phyloP scores from a whole-genome alignment of 495 filamentous ascomycete species.

The Hapsidospora chrysogenum region DNA sequence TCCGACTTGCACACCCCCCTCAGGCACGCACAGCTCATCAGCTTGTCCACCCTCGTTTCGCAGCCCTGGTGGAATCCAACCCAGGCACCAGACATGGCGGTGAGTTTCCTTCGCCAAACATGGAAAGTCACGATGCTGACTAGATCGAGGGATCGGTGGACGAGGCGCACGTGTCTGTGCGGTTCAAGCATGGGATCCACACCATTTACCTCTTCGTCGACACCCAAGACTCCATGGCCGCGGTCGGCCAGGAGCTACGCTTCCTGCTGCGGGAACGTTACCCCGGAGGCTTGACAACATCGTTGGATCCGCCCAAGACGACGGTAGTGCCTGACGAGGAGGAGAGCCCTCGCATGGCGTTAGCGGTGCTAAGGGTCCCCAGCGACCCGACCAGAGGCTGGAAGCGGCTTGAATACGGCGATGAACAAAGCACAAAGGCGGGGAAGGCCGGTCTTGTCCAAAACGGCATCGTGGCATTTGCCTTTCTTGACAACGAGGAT shows the following conservation, averaged over 20 bases:
- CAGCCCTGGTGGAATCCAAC: no score
- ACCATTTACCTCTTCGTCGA: conserved; percentile 60
- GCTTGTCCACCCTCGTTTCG: no score
- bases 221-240: conserved; percentile 38
- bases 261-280: conserved; percentile 30
- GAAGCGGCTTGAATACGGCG: conserved; percentile 17
- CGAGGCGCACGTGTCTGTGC: conserved; percentile 41
- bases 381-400: conserved; percentile 19
- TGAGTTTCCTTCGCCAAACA: no score
- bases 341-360: conserved; percentile 21
- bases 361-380: conserved; percentile 16
- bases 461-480: conserved; percentile 53
- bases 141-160: conserved; percentile 3
- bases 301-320: conserved; percentile 5
- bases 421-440: conserved; percentile 19
- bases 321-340: conserved; percentile 17
- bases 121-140: no score
- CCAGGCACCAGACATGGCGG: no score
- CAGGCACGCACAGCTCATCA: no score
- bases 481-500: conserved; percentile 23
- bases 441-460: conserved; percentile 25
- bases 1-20: no score
- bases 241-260: conserved; percentile 48
- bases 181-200: conserved; percentile 63
- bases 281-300: conserved; percentile 23